A percentile compares a stretch with the other conserved stretches of the same genome.
Evolutionary conservation across 495 filamentous ascomycete species (phyloP).

Genomic region (Podospora conica): DNA sequence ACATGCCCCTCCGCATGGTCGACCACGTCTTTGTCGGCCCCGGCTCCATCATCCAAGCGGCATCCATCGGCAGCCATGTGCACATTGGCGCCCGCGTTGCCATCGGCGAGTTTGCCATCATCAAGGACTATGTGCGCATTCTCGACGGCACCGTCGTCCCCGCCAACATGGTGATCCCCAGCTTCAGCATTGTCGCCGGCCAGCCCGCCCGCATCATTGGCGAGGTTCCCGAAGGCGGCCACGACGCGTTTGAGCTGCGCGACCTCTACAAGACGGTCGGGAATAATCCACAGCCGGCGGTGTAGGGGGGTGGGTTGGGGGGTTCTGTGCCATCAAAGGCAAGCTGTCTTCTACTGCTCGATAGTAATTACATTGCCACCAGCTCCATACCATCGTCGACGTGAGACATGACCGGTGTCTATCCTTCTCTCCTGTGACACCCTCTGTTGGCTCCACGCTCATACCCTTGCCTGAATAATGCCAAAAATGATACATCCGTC

Average conservation of each 20-base stretch:
- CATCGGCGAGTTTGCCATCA: slow-evolving; percentile 76
- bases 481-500: too few relatives aligned
- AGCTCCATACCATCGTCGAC: too few relatives aligned
- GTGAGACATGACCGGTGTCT: too few relatives aligned
- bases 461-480: too few relatives aligned
- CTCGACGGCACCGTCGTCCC: slow-evolving; percentile 78
- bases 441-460: too few relatives aligned
- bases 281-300: slow-evolving; percentile 40
- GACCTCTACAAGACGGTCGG: slow-evolving; percentile 49
- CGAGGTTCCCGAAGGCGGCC: slow-evolving; percentile 73
- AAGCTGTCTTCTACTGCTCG: too few relatives aligned
- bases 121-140: slow-evolving; percentile 85
- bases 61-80: slow-evolving; percentile 73
- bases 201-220: slow-evolving; percentile 75
- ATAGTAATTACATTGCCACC: too few relatives aligned
- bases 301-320: background rate
- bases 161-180: slow-evolving; percentile 82
- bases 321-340: too few relatives aligned
- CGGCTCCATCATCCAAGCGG: slow-evolving; percentile 67
- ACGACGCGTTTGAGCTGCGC: slow-evolving; percentile 53
- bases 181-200: slow-evolving; percentile 79
- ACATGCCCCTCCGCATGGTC: slow-evolving; percentile 82
- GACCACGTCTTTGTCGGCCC: slow-evolving; percentile 87
- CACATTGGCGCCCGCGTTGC: slow-evolving; percentile 68
- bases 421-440: too few relatives aligned